These are phyloP conservation scores for Saccharomycopsis sp. DNA, from an alignment of 805 yeast genomes.

Conservation along the genomic window DNA sequence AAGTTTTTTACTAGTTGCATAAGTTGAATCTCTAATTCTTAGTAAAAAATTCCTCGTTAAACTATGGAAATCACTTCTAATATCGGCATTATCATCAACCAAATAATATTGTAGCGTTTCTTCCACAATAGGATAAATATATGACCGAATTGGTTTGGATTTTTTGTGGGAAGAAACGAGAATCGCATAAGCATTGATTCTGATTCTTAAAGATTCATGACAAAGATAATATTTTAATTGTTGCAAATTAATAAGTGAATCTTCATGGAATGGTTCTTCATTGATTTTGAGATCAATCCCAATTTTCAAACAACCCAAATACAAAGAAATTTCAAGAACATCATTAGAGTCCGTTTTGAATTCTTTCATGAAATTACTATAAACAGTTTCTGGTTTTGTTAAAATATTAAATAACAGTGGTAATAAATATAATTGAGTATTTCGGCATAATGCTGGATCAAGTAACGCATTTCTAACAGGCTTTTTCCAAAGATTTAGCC, in stretches of 20 bases:
- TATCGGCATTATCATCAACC: constrained; percentile 57
- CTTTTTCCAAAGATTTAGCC: constrained; percentile 45
- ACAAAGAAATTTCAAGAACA: constrained; percentile 25
- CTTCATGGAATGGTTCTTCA: constrained; percentile 37
- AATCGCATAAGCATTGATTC: constrained; percentile 51
- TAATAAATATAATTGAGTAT: constrained; percentile 48
- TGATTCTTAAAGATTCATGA: constrained; percentile 25
- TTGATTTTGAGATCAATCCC: constrained; percentile 52
- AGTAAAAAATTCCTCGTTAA: constrained; percentile 49
- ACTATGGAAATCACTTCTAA: constrained; percentile 56
- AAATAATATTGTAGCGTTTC: constrained; percentile 40
- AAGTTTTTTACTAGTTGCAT: constrained; percentile 43
- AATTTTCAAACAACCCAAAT: constrained; percentile 47
- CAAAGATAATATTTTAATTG: constrained; percentile 32
- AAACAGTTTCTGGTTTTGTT: constrained; percentile 28
- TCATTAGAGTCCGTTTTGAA: background rate
- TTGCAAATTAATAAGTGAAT: constrained; percentile 26
- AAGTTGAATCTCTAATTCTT: constrained; percentile 60
- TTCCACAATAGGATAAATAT: constrained; percentile 34
- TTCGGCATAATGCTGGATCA: constrained; percentile 28
- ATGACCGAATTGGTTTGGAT: constrained; percentile 42
- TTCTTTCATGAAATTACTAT: constrained; percentile 27
- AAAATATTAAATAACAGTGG: constrained; percentile 49
- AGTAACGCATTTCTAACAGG: constrained; percentile 29
- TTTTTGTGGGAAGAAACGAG: constrained; percentile 51